A percentile compares a stretch with the other conserved stretches of the same genome.
Evolutionary conservation across 345 rosid species (phyloP).

Genomic region (Murraya paniculata): DNA sequence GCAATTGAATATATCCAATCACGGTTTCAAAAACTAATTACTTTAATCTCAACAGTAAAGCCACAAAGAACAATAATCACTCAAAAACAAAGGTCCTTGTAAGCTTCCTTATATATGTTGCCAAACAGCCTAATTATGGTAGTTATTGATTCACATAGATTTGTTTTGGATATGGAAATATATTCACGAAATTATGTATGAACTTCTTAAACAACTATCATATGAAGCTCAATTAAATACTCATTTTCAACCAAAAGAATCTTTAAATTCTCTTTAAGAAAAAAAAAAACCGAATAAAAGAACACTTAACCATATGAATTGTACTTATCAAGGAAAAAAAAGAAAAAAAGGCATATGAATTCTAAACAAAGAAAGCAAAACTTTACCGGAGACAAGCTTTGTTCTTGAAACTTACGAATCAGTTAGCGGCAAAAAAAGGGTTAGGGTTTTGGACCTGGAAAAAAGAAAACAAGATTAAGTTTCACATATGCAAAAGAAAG

Average conservation of each 20-base stretch:
- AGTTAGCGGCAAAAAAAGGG: background rate
- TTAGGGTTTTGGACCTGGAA: background rate
- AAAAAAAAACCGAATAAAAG: no score
- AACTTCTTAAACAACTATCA: background rate
- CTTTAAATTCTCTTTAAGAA: background rate
- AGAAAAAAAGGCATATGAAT: background rate
- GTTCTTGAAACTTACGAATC: background rate
- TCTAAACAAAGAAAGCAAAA: background rate
- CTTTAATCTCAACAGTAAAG: no score
- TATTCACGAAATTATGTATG: background rate
- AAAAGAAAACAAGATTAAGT: background rate
- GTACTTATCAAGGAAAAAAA: background rate
- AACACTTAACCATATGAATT: no score
- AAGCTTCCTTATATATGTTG: background rate
- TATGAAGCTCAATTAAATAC: background rate
- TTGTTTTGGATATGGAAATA: background rate
- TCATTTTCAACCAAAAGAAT: background rate
- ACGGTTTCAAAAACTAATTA: no score
- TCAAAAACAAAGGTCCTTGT: background rate
- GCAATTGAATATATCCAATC: background rate
- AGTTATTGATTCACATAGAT: background rate
- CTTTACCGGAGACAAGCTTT: slow-evolving; percentile 2
- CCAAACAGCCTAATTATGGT: background rate
- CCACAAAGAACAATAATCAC: background rate
- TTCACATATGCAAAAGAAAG: background rate